Base-by-base conservation (phyloP, 495 filamentous ascomycete genomes). In the Bacidia gigantensis region DNA sequence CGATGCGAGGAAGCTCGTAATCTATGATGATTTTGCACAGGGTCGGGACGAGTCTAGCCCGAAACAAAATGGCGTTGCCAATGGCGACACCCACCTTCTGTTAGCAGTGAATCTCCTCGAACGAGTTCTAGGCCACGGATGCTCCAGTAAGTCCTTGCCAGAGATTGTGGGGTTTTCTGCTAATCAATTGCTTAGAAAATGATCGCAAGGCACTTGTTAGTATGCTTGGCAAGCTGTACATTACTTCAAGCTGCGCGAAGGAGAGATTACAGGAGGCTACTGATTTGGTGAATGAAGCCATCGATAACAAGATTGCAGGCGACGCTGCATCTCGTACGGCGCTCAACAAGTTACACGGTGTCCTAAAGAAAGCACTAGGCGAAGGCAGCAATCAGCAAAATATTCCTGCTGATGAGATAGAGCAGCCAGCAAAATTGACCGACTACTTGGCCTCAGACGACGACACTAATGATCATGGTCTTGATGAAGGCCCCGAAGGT, bases 1-100 rank as follows among this genome's bases (percentile, higher is more conserved):
- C 2, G 92, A 98, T 65, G 87, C 89, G 50, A 75, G 93, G 18
- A 84, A 89, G 60, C 84, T 89, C 50, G 82, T 92, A 48, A 77
- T 81, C 1, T 74, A 86, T 11, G 72, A 80, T 40, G 69, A 72
- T 29, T 60, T 73, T 11, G 59, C 73, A 12, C 57, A 62, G 2
- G 77, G 79, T 10, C 79, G 73, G 23, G 65, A 80, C 26, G 76
- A 59, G 76, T 73, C 54, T 67, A 65, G 53, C 67, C 57, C 46
- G 49, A 64, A 51, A 40, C 50, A 53, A 14, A 26, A 14, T 57
- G 79, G 76, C 56, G 70, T 70, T 10, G 74, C 79, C 11, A 79
- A 81, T 46, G 78, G 76, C 2, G 78, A 84, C 51, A 74, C 83
- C 29, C 86, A 92, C 56, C 65, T 86, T 3, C 65, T 78, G 14